A percentile compares a stretch with the other conserved stretches of the same genome.
Evolutionary conservation across 164 flowering plant genomes (phyloP).

Genomic region (Dillenia suffruticosa): DNA sequence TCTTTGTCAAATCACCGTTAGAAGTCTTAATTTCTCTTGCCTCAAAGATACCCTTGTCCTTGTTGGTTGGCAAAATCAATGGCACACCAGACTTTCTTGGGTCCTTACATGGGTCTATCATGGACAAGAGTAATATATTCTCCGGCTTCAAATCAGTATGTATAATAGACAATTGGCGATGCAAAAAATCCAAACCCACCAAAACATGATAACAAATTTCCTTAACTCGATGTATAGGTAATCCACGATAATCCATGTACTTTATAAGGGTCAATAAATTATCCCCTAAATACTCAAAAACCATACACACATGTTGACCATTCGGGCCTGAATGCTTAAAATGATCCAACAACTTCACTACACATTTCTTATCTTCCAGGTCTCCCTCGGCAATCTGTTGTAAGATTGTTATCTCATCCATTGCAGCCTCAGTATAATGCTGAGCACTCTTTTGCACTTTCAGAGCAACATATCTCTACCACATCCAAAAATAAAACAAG

Average conservation of each 20-base stretch:
- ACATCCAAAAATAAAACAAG: background rate
- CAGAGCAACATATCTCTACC: constrained; percentile 60
- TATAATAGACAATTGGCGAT: constrained; percentile 74
- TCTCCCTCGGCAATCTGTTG: constrained; percentile 86
- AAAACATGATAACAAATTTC: constrained; percentile 70
- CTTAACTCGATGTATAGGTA: constrained; percentile 73
- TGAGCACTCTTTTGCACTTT: constrained; percentile 81
- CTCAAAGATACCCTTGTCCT: constrained; percentile 37
- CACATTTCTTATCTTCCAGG: constrained; percentile 72
- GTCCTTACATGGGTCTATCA: constrained; percentile 82
- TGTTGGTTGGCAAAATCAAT: constrained; percentile 47
- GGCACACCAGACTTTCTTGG: constrained; percentile 67
- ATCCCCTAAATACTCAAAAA: constrained; percentile 91
- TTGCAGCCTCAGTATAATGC: constrained; percentile 74
- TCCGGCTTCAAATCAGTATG: constrained; percentile 98
- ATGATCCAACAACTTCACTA: constrained; percentile 87
- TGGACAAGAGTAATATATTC: constrained; percentile 69
- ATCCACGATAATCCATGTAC: constrained; percentile 68
- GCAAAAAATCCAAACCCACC: constrained; percentile 89
- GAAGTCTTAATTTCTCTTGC: constrained; percentile 37
- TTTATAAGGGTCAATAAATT: constrained; percentile 86
- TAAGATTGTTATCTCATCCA: constrained; percentile 78
- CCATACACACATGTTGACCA: constrained; percentile 98
- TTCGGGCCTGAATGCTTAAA: constrained; percentile 97
- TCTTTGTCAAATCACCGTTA: constrained; percentile 65